A percentile compares a stretch with the other conserved stretches of the same genome.
Conservation (phyloP, 139 green algal genomes). For the Mesostigma viride region DNA sequence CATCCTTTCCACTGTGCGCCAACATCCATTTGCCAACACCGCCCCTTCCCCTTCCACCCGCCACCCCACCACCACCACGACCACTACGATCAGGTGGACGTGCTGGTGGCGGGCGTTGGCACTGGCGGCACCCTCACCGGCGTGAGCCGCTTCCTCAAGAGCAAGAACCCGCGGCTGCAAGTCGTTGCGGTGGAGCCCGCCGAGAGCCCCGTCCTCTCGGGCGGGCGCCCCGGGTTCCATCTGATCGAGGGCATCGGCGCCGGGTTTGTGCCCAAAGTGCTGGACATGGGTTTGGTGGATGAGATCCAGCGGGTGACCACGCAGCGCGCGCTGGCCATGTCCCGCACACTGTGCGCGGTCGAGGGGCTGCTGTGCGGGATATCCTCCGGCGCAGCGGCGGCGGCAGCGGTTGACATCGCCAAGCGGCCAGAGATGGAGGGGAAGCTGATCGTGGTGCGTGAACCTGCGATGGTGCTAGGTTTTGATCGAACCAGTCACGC, state of each 20-base stretch:
- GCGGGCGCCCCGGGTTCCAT: conserved; percentile 73
- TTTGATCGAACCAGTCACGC: no score
- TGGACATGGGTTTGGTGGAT: conserved; percentile 68
- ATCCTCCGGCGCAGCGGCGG: conserved; percentile 71
- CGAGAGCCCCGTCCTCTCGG: conserved; percentile 61
- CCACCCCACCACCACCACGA: no score
- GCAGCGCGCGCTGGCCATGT: conserved; percentile 21
- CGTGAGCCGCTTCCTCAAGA: conserved; percentile 46
- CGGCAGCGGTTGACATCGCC: conserved; percentile 56
- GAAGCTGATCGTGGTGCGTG: conserved; percentile 71
- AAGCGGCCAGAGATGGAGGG: conserved; percentile 63
- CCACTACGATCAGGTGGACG: no score
- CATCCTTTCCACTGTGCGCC: no score
- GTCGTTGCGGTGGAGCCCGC: conserved; percentile 43
- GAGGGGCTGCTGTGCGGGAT: conserved; percentile 80
- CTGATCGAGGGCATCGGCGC: conserved; percentile 91
- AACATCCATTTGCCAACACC: no score
- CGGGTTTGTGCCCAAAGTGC: conserved; percentile 81
- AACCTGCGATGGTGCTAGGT: no score
- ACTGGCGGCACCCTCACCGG: conserved; percentile 88
- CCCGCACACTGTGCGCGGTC: conserved; percentile 48
- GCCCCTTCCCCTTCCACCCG: no score
- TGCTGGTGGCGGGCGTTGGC: conserved; percentile 55
- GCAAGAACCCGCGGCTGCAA: conserved; percentile 53
- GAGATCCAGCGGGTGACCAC: conserved; percentile 61